Base-by-base conservation (phyloP, 768 basidiomycete species). In the Russula abietina region DNA sequence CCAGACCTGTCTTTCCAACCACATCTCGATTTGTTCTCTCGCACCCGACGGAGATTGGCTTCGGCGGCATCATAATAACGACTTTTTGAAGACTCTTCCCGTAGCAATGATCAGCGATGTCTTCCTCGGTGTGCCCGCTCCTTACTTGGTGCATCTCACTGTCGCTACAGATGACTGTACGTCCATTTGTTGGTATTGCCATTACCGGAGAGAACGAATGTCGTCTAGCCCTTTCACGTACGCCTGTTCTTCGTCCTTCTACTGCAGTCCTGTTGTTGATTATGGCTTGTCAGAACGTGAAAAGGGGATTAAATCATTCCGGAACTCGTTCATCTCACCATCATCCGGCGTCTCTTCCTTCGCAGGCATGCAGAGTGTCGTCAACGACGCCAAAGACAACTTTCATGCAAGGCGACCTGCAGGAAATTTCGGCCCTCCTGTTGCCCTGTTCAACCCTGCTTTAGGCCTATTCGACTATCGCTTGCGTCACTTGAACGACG, bases 341-440 rank as follows among this genome's bases (percentile, higher is more conserved):
- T 50, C 30, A 50, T 1, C 26, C 28, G 49, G 49, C 9, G 28
- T 50, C 49, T 50, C 49, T 50, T 17, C 28, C 16, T 28, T 46
- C 45, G 45, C 0, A 30, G 49, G 28, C 17, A 30, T 50, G 49
- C 3, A 3, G 28, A 3, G 16, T 19, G 17, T 50, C 16, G 28
- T 50, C 4, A 0, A 50, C 1, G 6, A 1, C 1, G 0, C 1
- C 30, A 9, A 10, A 30, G 7, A 50, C 28, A 19, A 2, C 4
- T 50, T 50, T 30, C 49, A 50, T 50, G 1, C 49, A 6, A 30
- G 28, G 49, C 49, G 49, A 30, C 49, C 49, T 50, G 49, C 16
- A 19, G 49, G 16, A 50, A 50, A 50, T 30, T 50, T 30, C 26
- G 28, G 49, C 4, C 49, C 49, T 3, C 49, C 49, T 30, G 49